Conservation (phyloP, 805 yeast species). For the Metschnikowia matae region DNA sequence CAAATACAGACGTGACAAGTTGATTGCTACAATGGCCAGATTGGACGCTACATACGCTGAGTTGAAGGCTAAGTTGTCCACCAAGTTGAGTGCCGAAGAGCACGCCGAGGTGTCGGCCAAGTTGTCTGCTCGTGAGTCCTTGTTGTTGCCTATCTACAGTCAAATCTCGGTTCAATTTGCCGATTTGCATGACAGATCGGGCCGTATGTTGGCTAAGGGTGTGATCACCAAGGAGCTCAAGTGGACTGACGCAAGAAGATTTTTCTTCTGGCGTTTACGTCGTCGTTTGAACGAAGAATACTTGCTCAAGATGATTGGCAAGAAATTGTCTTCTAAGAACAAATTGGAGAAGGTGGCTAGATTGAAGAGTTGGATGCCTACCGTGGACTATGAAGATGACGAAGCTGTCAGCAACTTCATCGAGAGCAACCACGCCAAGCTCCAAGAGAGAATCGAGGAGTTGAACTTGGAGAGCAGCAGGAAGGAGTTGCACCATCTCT, state of each 20-base stretch:
- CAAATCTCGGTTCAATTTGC: slow-evolving; percentile 96
- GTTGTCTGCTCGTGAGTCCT: slow-evolving; percentile 73
- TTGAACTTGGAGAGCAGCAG: slow-evolving; percentile 65
- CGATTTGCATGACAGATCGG: slow-evolving; percentile 95
- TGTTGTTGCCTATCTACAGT: slow-evolving; percentile 79
- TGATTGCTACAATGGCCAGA: slow-evolving; percentile 86
- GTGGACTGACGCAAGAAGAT: slow-evolving; percentile 87
- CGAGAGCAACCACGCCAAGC: slow-evolving; percentile 65
- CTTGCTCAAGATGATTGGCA: slow-evolving; percentile 68
- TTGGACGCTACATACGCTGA: slow-evolving; percentile 73
- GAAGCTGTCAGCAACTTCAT: slow-evolving; percentile 79
- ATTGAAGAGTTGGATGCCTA: slow-evolving; percentile 82
- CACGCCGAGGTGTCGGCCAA: slow-evolving; percentile 60
- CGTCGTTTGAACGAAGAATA: slow-evolving; percentile 93
- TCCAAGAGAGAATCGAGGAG: slow-evolving; percentile 58
- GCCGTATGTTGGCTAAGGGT: slow-evolving; percentile 95
- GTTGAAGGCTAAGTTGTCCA: slow-evolving; percentile 56
- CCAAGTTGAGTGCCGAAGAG: slow-evolving; percentile 56
- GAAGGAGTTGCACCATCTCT: slow-evolving; percentile 55
- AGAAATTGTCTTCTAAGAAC: slow-evolving; percentile 50
- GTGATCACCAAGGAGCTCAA: slow-evolving; percentile 79
- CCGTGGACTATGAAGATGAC: slow-evolving; percentile 68
- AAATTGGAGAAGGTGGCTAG: slow-evolving; percentile 83
- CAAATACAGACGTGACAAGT: slow-evolving; percentile 91
- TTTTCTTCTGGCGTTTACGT: slow-evolving; percentile 98